Evolutionary conservation across 176 grass and related monocot species (phyloP), one percentile per base, ranked within the genome.

Genomic region (Thinopyrum elongatum): DNA sequence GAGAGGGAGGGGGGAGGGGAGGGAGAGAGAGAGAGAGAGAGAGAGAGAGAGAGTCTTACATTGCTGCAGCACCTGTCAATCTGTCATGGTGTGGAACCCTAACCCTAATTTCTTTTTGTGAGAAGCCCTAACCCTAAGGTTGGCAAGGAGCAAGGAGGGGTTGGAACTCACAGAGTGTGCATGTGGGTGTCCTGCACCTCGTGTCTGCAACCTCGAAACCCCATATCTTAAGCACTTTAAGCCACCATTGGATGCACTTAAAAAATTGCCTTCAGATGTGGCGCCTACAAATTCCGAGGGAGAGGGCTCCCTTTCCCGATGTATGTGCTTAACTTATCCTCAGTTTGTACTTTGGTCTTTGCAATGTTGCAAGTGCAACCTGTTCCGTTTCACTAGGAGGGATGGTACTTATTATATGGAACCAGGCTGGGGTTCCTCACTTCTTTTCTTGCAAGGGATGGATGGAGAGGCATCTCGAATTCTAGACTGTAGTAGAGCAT

Each of bases 181-280:
- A 88, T 88, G 90, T 91, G 89, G 47, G 85, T 84, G 69, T 70
- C 69, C 67, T 84, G 80, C 22, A 72, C 84, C 85, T 91, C 85
- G 77, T 88, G 90, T 87, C 71, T 63, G 86, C 89, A 61, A 81
- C 85, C 77, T 76, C 79, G 49, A 87, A 91, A 71, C 76, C 47
- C 51, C 81, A 21, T 84, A 61, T 80, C 68, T 84, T 80, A 84
- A 84, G 62, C 81, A 42, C 80, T 71, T 72, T 84, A 62, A 76
- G 84, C 85, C 68, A 63, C 69, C 77, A 84, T 46, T 87, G 89
- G 81, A 80, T 62, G 85, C 59, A 68, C 75, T 80, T 70, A 87
- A 91, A 91, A 91, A 84, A 91, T 7, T 84, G 47, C 67, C 58
- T 84, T 84, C 85, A 87, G 89, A 91, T 87, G 89, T 77, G 86